phyloP scores from a whole-genome alignment of 441 rosid species.

The Erysimum cheiri region DNA sequence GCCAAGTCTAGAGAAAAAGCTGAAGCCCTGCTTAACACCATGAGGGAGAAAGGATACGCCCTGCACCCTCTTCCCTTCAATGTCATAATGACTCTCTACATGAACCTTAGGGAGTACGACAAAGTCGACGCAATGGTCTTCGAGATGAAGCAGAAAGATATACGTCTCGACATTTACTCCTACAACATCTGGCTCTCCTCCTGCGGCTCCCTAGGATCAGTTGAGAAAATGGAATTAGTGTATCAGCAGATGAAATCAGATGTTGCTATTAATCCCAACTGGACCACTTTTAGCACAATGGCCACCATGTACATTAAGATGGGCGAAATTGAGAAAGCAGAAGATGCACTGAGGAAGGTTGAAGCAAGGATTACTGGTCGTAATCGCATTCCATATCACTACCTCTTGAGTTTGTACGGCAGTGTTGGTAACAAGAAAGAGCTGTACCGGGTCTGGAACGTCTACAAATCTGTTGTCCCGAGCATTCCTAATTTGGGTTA shows the following conservation, averaged over 20 bases:
- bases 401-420: constrained; percentile 84
- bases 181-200: constrained; percentile 94
- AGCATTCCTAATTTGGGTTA: constrained; percentile 83
- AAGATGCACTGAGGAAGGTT: constrained; percentile 70
- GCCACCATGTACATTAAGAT: constrained; percentile 85
- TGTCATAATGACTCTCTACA: constrained; percentile 96
- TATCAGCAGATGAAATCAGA: constrained; percentile 77
- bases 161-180: constrained; percentile 78
- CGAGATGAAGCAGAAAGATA: constrained; percentile 75
- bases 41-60: constrained; percentile 75
- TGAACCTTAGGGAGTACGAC: constrained; percentile 76
- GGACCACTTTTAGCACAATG: constrained; percentile 96
- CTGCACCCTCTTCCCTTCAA: constrained; percentile 80
- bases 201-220: constrained; percentile 69
- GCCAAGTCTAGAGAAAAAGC: constrained; percentile 70
- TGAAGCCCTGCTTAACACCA: constrained; percentile 60
- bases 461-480: constrained; percentile 79
- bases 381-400: constrained; percentile 85
- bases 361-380: constrained; percentile 88
- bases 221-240: constrained; percentile 77
- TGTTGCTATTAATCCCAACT: constrained; percentile 66
- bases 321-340: constrained; percentile 78
- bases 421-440: constrained; percentile 73
- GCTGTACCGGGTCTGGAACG: constrained; percentile 75
- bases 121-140: constrained; percentile 69